A percentile compares a stretch with the other conserved stretches of the same genome.
phyloP scores from a whole-genome alignment of 192 early-diverging fungal genomes.

The Neocallimastix lanati region DNA sequence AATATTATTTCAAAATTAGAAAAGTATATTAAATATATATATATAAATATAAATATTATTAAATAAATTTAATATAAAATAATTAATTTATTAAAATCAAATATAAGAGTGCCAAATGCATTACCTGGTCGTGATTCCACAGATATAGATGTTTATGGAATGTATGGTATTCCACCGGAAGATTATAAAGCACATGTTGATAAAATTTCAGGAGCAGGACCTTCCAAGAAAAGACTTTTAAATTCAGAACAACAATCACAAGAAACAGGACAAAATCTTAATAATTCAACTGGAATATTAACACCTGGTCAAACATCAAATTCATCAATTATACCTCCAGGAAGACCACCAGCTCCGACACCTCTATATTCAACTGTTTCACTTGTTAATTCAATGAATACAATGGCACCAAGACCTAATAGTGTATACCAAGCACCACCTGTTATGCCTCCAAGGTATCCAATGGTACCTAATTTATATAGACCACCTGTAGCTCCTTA shows the following conservation, averaged over 20 bases:
- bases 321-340: background rate
- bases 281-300: background rate
- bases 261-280: background rate
- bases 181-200: conserved; percentile 53
- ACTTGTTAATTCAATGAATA: background rate
- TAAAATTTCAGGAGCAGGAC: conserved; percentile 6
- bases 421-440: background rate
- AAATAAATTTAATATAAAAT: background rate
- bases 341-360: conserved; percentile 1
- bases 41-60: no score
- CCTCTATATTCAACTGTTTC: background rate
- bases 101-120: conserved; percentile 64
- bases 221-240: conserved; percentile 1
- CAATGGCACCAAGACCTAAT: background rate
- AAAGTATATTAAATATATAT: no score
- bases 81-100: background rate
- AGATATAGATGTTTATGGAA: conserved; percentile 91
- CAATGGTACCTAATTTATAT: background rate
- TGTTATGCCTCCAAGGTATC: background rate
- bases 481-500: background rate
- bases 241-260: background rate
- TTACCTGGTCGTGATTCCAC: conserved; percentile 60
- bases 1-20: no score
- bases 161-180: conserved; percentile 70
- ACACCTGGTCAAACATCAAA: background rate